Base-by-base conservation (phyloP, 2,329 filamentous ascomycete species). In the Emergomyces pasteurianus region DNA sequence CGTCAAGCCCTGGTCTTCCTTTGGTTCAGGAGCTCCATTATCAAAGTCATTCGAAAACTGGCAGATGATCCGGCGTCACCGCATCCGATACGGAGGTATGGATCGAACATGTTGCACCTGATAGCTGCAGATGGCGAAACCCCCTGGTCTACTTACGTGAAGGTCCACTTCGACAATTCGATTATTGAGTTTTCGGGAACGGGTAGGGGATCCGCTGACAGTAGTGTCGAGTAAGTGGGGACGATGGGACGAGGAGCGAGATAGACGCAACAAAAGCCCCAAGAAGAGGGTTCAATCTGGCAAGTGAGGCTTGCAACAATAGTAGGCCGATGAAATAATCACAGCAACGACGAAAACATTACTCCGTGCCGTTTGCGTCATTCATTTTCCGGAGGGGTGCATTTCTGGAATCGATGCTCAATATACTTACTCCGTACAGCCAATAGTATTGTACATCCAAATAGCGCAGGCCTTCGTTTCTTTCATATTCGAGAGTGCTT, bases 151-250 rank as follows among this genome's bases (percentile, higher is more conserved):
- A n/a, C 43, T 10, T 21, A 14, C 40, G 12, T 40, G 14, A 28
- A 55, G 55, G 18, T 58, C 58, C 58, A 59, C 47, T 42, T 53
- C 16, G 47, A 16, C 43, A 23, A 26, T 21, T 23, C 21, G 43
- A 36, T 59, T 53, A 52, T 59, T 59, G 49, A 52, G 36, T 59
- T 59, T 59, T 59, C 47, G 58, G 58, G 58, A n/a, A 52, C 58
- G 43, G 58, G 47, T 42, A 52, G 9, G 43, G 42, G 47, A 59
- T 36, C 58, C 58, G 58, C 36, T 53, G 31, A 26, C 57, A 50
- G 42, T 58, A 58, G 57, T 58, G 43, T 38, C 18, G 10, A n/a
- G 3, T 38, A 54, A 31, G 49, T 34, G 43, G 43, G 18, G 49
- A 52, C 31, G n/a, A 23, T 4, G 4, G 28, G 47, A 18, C 21